A percentile compares a stretch with the other conserved stretches of the same genome.
These are phyloP conservation scores for Chlorella sp. DNA, from an alignment of 139 green algal species.

Conservation along the genomic window DNA sequence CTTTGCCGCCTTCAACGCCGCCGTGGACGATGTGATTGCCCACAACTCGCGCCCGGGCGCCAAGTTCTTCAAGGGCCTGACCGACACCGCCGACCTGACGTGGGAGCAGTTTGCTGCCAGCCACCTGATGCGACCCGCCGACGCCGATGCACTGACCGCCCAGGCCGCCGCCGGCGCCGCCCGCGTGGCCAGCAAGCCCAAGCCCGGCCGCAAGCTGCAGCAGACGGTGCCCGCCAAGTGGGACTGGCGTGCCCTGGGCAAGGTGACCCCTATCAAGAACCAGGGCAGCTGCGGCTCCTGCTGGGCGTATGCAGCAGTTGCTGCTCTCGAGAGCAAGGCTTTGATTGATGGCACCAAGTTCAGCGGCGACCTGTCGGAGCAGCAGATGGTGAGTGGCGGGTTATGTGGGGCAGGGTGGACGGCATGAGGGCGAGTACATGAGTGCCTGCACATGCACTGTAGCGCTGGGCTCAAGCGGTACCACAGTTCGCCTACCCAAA, in stretches of 20 bases:
- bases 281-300: slow-evolving; percentile 13
- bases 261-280: background rate
- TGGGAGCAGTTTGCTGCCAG: background rate
- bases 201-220: background rate
- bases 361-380: background rate
- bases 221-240: background rate
- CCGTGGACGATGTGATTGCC: no score
- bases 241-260: slow-evolving; percentile 2
- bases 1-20: background rate
- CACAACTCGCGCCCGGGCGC: background rate
- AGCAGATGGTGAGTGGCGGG: background rate
- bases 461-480: no score
- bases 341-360: background rate
- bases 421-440: no score
- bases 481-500: no score
- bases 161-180: background rate
- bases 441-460: no score
- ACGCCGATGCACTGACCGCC: no score
- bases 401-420: no score
- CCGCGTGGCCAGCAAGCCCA: background rate
- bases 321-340: background rate
- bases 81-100: background rate
- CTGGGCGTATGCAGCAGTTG: background rate
- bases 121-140: background rate
- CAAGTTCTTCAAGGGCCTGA: background rate